Evolutionary conservation across 2,329 filamentous ascomycete species (phyloP).

Genomic region (Phialemonium atrogriseum): DNA sequence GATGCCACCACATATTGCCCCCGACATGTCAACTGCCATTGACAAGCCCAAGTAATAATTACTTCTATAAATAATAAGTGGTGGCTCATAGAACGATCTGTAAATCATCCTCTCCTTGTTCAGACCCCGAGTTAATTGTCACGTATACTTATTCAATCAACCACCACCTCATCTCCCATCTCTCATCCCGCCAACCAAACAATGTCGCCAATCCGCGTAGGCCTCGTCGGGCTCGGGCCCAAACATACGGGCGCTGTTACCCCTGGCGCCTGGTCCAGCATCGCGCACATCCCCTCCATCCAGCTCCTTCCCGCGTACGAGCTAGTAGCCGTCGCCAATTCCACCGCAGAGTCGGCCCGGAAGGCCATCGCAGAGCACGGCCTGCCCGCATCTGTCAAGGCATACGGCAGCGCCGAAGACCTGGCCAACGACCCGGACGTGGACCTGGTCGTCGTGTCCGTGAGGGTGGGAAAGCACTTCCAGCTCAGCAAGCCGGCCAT

Average conservation of each 20-base stretch:
- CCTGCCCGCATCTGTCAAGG: constrained; percentile 27
- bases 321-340: constrained; percentile 42
- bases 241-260: neutral
- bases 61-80: too few species aligned
- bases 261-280: constrained; percentile 22
- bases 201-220: constrained; percentile 20
- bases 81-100: too few species aligned
- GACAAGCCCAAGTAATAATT: too few species aligned
- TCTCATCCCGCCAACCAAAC: neutral
- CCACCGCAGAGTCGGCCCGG: constrained; percentile 29
- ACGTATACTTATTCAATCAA: neutral
- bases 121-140: too few species aligned
- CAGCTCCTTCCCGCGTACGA: constrained; percentile 27
- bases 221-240: constrained; percentile 15
- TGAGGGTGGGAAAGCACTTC: constrained; percentile 34
- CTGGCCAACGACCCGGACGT: constrained; percentile 36
- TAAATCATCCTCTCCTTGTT: too few species aligned
- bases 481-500: constrained; percentile 30
- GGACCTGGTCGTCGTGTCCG: constrained; percentile 36
- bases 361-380: constrained; percentile 30
- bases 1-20: too few species aligned
- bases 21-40: too few species aligned
- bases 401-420: constrained; percentile 31
- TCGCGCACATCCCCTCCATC: constrained; percentile 28
- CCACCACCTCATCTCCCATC: neutral